Evolutionary conservation across 352 stramenopile genomes (phyloP).

Genomic region (Halophytophthora polymorphica): DNA sequence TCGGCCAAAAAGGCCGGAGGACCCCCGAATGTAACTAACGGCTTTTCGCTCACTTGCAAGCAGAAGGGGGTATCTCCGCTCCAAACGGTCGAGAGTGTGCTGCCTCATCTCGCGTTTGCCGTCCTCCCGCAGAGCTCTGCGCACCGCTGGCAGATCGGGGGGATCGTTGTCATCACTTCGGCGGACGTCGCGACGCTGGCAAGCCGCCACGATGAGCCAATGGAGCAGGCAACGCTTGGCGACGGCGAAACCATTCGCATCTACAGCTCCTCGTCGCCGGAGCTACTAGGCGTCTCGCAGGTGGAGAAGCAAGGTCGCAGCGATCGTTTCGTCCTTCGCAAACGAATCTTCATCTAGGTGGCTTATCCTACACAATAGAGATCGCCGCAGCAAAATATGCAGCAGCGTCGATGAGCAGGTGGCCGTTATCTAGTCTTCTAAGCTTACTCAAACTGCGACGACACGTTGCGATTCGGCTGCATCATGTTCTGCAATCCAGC

Average conservation of each 20-base stretch:
- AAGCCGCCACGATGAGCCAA: background rate
- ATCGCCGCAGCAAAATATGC: conserved; percentile 2
- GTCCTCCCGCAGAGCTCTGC: conserved; percentile 24
- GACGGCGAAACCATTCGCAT: conserved; percentile 49
- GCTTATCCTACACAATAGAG: conserved; percentile 2
- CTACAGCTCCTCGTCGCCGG: conserved; percentile 30
- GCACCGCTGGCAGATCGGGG: conserved; percentile 49
- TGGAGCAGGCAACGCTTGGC: conserved; percentile 17
- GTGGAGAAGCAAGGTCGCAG: conserved; percentile 30
- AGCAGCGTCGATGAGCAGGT: background rate
- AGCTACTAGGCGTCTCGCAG: conserved; percentile 58
- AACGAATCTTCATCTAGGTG: conserved; percentile 61
- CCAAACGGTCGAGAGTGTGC: conserved; percentile 51
- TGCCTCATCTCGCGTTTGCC: conserved; percentile 53
- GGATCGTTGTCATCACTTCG: conserved; percentile 31
- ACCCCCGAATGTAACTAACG: no score
- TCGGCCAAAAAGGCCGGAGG: no score
- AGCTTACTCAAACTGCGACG: conserved; percentile 29
- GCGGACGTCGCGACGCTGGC: conserved; percentile 24
- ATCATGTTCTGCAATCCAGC: conserved; percentile 84
- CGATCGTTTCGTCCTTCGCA: conserved; percentile 48
- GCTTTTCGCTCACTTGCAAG: conserved; percentile 3
- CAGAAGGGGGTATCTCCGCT: conserved; percentile 39
- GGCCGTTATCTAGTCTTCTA: conserved; percentile 11
- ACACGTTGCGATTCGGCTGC: conserved; percentile 37